Conservation (phyloP, 2,329 filamentous ascomycete genomes). For the Grosmannia serpens region DNA sequence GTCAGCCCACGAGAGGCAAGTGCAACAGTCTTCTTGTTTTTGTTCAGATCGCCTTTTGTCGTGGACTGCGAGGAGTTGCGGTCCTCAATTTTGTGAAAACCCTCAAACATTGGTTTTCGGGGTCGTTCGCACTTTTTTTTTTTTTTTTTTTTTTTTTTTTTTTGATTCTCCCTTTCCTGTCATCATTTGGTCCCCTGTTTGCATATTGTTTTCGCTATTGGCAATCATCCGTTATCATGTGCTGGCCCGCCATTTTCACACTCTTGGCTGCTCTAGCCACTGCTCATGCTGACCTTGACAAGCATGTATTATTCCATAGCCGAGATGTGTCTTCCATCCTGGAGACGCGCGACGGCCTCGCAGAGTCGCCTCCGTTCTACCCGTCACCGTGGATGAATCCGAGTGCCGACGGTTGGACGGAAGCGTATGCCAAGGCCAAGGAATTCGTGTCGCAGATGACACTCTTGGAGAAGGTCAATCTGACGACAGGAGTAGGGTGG, state of each 20-base stretch:
- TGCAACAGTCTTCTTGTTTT: not conserved
- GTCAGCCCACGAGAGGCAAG: constrained; percentile 2
- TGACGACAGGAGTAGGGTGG: constrained; percentile 82
- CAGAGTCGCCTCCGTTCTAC: constrained; percentile 52
- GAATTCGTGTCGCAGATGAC: constrained; percentile 76
- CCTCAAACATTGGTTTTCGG: not conserved
- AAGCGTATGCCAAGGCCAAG: constrained; percentile 64
- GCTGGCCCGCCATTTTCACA: not conserved
- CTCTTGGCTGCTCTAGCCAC: not conserved
- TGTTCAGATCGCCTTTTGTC: not conserved
- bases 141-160: not conserved
- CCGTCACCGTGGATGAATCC: constrained; percentile 82
- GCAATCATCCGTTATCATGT: not conserved
- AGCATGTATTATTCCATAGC: constrained; percentile 4
- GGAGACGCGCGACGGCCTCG: constrained; percentile 17
- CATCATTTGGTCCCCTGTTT: not conserved
- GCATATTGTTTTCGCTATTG: not conserved
- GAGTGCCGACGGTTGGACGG: constrained; percentile 57
- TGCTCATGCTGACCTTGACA: constrained; percentile 12
- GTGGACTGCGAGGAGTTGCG: no score
- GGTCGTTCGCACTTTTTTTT: not conserved
- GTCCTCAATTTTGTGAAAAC: not conserved
- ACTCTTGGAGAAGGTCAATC: constrained; percentile 80
- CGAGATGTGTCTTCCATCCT: constrained; percentile 1
- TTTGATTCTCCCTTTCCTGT: not conserved